These are phyloP conservation scores for Taphrina pruni DNA, from an alignment of 1,139 yeast genomes.

Conservation along the genomic window DNA sequence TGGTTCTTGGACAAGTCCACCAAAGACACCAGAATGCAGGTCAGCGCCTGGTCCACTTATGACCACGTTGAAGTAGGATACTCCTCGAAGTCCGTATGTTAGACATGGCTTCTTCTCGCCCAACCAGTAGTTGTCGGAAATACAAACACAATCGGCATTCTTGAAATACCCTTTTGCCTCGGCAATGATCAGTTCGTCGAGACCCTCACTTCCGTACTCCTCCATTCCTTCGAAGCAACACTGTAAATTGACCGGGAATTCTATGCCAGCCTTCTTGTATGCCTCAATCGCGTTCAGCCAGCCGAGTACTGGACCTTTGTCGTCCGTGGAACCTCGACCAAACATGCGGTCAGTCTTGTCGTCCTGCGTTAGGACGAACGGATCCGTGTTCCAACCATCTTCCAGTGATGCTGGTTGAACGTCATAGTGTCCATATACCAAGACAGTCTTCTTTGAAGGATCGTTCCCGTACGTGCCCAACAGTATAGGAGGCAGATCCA, in stretches of 20 bases:
- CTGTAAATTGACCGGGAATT: conserved; percentile 88
- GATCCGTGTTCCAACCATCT: conserved; percentile 96
- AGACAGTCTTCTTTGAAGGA: conserved; percentile 78
- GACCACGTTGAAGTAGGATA: conserved; percentile 83
- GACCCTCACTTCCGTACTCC: conserved; percentile 92
- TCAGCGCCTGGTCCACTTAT: conserved; percentile 91
- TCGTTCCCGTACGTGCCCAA: conserved; percentile 85
- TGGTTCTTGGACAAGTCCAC: conserved; percentile 98
- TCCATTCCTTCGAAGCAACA: conserved; percentile 99
- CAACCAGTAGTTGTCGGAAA: conserved; percentile 96
- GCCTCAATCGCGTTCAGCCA: conserved; percentile 96
- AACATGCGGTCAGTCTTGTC: conserved; percentile 65
- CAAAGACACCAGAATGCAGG: conserved; percentile 95
- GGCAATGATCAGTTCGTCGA: conserved; percentile 76
- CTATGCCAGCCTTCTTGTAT: conserved; percentile 79
- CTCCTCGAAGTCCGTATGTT: conserved; percentile 97
- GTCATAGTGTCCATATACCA: conserved; percentile 95
- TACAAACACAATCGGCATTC: conserved; percentile 91
- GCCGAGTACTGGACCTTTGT: conserved; percentile 96
- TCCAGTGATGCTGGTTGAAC: conserved; percentile 93
- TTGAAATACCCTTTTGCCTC: conserved; percentile 83
- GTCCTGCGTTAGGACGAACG: conserved; percentile 65
- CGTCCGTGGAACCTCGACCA: conserved; percentile 97
- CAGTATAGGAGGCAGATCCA: conserved; percentile 90
- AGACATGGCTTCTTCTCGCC: conserved; percentile 96